Base-by-base conservation (phyloP, 495 filamentous ascomycete genomes). In the Wilcoxina mikolae region DNA sequence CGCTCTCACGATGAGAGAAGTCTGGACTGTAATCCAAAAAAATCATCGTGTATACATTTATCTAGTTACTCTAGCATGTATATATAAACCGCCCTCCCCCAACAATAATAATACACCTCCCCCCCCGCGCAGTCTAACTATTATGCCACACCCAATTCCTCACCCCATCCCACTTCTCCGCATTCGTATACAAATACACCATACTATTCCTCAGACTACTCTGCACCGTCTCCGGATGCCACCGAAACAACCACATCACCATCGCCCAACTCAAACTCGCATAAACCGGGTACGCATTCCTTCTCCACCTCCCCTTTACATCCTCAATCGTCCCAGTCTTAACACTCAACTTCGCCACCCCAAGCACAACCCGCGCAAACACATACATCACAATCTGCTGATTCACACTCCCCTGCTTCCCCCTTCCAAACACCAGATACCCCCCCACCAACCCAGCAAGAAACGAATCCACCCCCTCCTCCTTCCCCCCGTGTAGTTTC, bases 351-450 rank as follows among this genome's bases (percentile, higher is more conserved):
- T 87, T 87, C 41, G 87, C 93, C 35, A 88, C 65, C 3, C 84
- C 83, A 31, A 99, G 78, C 55, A 81, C 73, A 15, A 95, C 91
- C 48, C 91, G 81, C 28, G 89, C 91, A 65, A 96, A 96, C 51
- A 99, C 83, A 71, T 96, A 99, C 59, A 95, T 84, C 61, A 94
- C 87, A 68, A 99, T 96, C 77, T 99, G 91, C 73, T 95, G 85
- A 70, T 83, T 95, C 49, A 99, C 83, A 62, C 76, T 82, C 49
- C 80, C 82, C 60, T 83, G 81, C 64, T 76, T 78, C 56, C 83
- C 83, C 44, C 84, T 77, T 42, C 90, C 91, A 67, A 99, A 99
- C 29, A 96, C 87, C 46, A 81, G 66, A 74, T 95, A 99, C 5
- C 91, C 91, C 61, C 89, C 93, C 45, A 94, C 60, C 23, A 95